Evolutionary conservation across 176 grass and related monocot species (phyloP).

Genomic region (Musa beccarii): DNA sequence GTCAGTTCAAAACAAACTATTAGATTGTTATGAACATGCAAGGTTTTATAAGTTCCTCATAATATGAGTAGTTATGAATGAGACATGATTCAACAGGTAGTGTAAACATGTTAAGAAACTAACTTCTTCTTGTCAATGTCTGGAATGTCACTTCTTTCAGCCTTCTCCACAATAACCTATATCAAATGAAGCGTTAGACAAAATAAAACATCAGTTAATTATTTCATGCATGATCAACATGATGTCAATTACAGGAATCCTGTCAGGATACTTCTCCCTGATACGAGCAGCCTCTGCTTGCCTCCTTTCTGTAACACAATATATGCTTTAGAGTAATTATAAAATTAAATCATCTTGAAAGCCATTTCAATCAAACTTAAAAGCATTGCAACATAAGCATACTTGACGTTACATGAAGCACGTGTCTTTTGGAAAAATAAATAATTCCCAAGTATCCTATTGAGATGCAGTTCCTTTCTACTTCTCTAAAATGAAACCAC

Average conservation of each 20-base stretch:
- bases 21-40: neutral
- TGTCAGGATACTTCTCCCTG: conserved; percentile 85
- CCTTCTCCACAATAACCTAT: conserved; percentile 94
- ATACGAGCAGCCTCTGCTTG: conserved; percentile 71
- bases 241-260: conserved; percentile 60
- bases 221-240: conserved; percentile 6
- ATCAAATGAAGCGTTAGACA: conserved; percentile 7
- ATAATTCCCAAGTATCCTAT: too few relatives aligned
- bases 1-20: neutral
- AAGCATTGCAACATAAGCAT: neutral
- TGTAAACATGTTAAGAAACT: conserved; percentile 14
- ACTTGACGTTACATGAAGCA: neutral
- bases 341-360: neutral
- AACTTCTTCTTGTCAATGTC: conserved; percentile 98
- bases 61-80: neutral
- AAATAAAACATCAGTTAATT: conserved; percentile 18
- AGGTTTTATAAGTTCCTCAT: neutral
- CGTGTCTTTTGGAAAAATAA: too few relatives aligned
- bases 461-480: too few relatives aligned
- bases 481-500: too few relatives aligned
- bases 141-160: conserved; percentile 77
- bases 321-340: neutral
- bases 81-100: neutral
- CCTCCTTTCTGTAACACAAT: conserved; percentile 49
- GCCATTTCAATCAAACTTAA: neutral